Conservation (phyloP, 1,284 basidiomycete genomes). For the Fomitopsis palustris region DNA sequence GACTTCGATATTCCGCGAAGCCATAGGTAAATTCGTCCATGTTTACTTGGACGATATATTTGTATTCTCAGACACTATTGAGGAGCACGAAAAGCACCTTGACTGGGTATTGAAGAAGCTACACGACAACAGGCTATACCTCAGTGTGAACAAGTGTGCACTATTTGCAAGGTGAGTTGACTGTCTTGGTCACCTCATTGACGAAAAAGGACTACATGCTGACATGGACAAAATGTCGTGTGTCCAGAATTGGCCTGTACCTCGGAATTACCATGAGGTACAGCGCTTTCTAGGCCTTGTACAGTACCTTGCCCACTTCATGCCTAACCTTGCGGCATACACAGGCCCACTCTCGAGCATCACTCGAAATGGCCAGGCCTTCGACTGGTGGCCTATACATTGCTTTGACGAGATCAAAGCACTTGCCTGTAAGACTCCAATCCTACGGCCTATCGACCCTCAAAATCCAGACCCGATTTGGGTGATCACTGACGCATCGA, state of each 20-base stretch:
- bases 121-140: conserved; percentile 17
- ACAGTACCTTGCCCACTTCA: conserved; percentile 31
- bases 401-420: conserved; percentile 35
- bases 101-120: conserved; percentile 20
- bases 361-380: conserved; percentile 11
- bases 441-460: conserved; percentile 32
- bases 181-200: conserved; percentile 28
- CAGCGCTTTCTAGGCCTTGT: conserved; percentile 38
- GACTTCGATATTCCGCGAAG: conserved; percentile 27
- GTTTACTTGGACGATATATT: conserved; percentile 35
- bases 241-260: conserved; percentile 22
- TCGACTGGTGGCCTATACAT: conserved; percentile 28
- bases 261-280: conserved; percentile 33
- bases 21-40: conserved; percentile 26
- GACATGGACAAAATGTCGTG: conserved; percentile 23
- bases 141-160: conserved; percentile 21
- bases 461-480: conserved; percentile 32
- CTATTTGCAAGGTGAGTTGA: conserved; percentile 21
- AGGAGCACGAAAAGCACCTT: conserved; percentile 30
- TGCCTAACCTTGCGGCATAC: conserved; percentile 34
- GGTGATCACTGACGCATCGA: conserved; percentile 39
- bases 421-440: conserved; percentile 25
- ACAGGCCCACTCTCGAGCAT: conserved; percentile 19
- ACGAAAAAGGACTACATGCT: conserved; percentile 25
- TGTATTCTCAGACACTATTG: conserved; percentile 23